Percentiles rank a stretch among this genome's conserved stretches.
Conservation (phyloP, 768 basidiomycete species). For the Agrocybe pediades region DNA sequence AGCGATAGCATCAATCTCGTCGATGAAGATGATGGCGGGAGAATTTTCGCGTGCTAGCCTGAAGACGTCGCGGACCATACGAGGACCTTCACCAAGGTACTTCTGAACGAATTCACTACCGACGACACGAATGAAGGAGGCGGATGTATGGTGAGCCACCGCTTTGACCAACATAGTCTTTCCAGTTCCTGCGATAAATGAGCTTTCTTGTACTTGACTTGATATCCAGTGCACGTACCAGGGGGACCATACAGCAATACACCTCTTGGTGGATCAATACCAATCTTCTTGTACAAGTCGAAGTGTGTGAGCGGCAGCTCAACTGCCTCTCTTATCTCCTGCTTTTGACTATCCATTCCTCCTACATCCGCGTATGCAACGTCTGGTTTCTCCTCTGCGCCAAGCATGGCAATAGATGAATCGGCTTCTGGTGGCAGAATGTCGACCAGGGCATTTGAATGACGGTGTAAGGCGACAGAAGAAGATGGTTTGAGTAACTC, state of each 20-base stretch:
- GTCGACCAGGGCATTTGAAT: slow-evolving; percentile 98
- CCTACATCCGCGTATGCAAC: slow-evolving; percentile 94
- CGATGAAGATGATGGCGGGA: slow-evolving; percentile 98
- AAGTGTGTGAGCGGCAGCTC: slow-evolving; percentile 97
- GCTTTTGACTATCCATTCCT: slow-evolving; percentile 97
- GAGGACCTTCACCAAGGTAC: slow-evolving; percentile 97
- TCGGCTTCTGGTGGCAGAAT: slow-evolving; percentile 98
- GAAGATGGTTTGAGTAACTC: slow-evolving; percentile 97
- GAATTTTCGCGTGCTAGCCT: slow-evolving; percentile 95
- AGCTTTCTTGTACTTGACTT: not conserved
- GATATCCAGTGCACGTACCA: slow-evolving; percentile 48
- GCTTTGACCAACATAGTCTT: slow-evolving; percentile 99
- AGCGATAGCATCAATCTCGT: slow-evolving; percentile 98
- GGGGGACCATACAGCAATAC: slow-evolving; percentile 97
- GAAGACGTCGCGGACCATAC: slow-evolving; percentile 99
- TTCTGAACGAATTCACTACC: slow-evolving; percentile 99
- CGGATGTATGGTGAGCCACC: slow-evolving; percentile 97
- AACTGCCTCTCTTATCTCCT: slow-evolving; percentile 98
- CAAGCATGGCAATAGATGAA: slow-evolving; percentile 94
- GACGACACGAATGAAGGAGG: slow-evolving; percentile 96
- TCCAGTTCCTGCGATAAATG: slow-evolving; percentile 72
- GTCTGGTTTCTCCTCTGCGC: slow-evolving; percentile 93
- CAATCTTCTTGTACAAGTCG: slow-evolving; percentile 98
- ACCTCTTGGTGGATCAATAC: slow-evolving; percentile 97
- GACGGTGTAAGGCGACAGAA: slow-evolving; percentile 97